Percentiles rank a stretch among this genome's conserved stretches.
These are phyloP conservation scores for Senecio squalidus DNA, from an alignment of 140 eudicot genomes.

Conservation along the genomic window DNA sequence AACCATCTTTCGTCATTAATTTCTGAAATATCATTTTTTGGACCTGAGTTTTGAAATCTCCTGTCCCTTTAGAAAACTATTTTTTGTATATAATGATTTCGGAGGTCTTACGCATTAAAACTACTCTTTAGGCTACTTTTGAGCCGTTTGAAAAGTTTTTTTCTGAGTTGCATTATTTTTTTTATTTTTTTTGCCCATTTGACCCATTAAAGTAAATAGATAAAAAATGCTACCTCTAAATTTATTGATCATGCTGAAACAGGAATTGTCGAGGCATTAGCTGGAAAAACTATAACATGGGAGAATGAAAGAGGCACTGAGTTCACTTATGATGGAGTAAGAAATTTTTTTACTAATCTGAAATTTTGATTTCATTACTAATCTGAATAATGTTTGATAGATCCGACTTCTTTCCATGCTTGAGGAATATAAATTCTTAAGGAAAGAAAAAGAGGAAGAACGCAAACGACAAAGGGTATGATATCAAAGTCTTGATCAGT, in stretches of 20 bases:
- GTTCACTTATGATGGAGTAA: slow-evolving; percentile 78
- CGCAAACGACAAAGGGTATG: slow-evolving; percentile 77
- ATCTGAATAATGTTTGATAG: slow-evolving; percentile 22
- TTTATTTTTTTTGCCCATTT: too few species aligned
- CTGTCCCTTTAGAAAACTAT: neutral
- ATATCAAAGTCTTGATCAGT: neutral
- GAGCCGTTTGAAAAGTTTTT: too few species aligned
- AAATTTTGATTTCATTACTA: neutral
- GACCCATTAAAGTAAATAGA: neutral
- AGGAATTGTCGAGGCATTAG: slow-evolving; percentile 68
- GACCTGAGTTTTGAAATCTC: too few species aligned
- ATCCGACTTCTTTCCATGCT: slow-evolving; percentile 83
- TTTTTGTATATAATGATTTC: too few species aligned
- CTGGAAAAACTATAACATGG: slow-evolving; percentile 54
- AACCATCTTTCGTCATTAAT: neutral
- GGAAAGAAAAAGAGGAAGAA: slow-evolving; percentile 75
- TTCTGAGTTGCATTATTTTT: too few species aligned
- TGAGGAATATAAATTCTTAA: slow-evolving; percentile 62
- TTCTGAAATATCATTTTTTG: neutral
- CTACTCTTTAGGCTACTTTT: too few species aligned
- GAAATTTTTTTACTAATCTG: too few species aligned
- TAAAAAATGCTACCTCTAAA: neutral
- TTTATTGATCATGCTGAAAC: slow-evolving; percentile 14
- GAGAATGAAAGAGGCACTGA: slow-evolving; percentile 57
- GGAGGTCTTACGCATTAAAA: too few species aligned